Conservation (phyloP, 2,329 filamentous ascomycete genomes). For the Trichoderma oligosporum region DNA sequence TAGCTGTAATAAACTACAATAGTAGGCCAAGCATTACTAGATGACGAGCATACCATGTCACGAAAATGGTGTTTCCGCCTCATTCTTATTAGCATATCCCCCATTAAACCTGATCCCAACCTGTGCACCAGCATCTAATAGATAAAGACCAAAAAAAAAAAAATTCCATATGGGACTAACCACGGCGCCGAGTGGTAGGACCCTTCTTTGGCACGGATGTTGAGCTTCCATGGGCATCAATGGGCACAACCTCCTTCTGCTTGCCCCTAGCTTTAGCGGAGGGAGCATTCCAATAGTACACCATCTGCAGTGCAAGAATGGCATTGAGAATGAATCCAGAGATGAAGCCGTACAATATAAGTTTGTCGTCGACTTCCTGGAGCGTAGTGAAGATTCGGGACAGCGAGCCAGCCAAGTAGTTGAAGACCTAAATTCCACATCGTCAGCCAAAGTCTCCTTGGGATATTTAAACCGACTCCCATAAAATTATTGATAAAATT, state of each 20-base stretch:
- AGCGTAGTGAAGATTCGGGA: constrained; percentile 96
- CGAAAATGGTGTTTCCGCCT: background rate
- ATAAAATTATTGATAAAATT: no score
- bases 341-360: constrained; percentile 93
- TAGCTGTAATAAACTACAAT: constrained; percentile 4
- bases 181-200: constrained; percentile 44
- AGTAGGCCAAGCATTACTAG: constrained; percentile 3
- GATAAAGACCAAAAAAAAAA: background rate
- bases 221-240: constrained; percentile 29
- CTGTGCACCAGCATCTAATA: constrained; percentile 8
- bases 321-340: constrained; percentile 87
- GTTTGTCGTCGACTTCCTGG: constrained; percentile 93
- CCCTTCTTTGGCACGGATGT: constrained; percentile 39
- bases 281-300: constrained; percentile 89
- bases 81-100: background rate
- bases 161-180: constrained; percentile 27
- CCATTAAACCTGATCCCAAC: background rate
- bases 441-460: background rate
- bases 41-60: background rate
- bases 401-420: constrained; percentile 89
- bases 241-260: constrained; percentile 33
- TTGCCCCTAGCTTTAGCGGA: constrained; percentile 46
- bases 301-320: constrained; percentile 82
- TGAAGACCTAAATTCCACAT: constrained; percentile 70
- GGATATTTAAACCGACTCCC: no score